A percentile compares a stretch with the other conserved stretches of the same genome.
Evolutionary conservation across 306 rosid genomes (phyloP).

Genomic region (Casuarina equisetifolia): DNA sequence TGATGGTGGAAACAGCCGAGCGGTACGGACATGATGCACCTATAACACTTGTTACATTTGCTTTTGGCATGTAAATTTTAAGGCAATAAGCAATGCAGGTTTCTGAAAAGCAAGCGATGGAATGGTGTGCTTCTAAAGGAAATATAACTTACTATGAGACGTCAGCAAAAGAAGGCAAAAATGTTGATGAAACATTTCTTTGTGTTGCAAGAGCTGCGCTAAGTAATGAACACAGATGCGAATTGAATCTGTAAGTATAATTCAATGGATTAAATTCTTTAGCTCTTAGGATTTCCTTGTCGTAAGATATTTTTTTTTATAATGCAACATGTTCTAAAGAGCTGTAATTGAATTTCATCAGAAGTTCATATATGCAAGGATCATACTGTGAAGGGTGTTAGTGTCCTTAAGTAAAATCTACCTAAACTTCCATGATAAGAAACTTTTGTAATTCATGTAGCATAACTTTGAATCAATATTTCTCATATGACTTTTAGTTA

Average conservation of each 20-base stretch:
- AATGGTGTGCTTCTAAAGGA: conserved; percentile 79
- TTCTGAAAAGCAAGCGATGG: conserved; percentile 59
- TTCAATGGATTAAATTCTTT: neutral
- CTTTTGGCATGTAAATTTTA: neutral
- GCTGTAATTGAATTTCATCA: neutral
- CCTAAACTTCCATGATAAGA: neutral
- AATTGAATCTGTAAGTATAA: conserved; percentile 60
- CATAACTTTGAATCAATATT: neutral
- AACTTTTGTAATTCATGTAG: neutral
- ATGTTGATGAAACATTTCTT: conserved; percentile 71
- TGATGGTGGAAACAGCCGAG: conserved; percentile 58
- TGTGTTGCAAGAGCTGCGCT: conserved; percentile 64
- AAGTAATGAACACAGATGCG: conserved; percentile 51
- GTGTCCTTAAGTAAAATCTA: neutral
- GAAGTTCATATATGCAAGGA: neutral
- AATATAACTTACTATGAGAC: conserved; percentile 87
- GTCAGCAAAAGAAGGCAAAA: conserved; percentile 75
- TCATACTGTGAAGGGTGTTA: neutral
- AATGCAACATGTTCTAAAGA: neutral
- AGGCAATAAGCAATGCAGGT: conserved; percentile 44
- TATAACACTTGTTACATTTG: neutral
- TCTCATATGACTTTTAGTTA: neutral
- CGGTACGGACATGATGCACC: conserved; percentile 38
- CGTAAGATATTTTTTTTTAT: neutral
- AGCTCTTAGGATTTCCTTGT: no score